Conservation (phyloP, 306 rosid species). For the Rosa chinensis region DNA sequence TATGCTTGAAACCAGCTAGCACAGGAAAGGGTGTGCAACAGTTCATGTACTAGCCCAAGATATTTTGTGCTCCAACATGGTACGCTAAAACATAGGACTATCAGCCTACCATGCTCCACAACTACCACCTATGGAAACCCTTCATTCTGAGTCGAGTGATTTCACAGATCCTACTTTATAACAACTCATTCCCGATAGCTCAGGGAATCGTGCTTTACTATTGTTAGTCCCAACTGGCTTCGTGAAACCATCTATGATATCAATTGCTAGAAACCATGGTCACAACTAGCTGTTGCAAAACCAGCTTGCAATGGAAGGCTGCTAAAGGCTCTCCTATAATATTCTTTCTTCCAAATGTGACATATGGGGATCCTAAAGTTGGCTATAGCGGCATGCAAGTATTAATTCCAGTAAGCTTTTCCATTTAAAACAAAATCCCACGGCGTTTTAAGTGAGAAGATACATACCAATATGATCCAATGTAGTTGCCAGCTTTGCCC, state of each 20-base stretch:
- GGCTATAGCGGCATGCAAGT: neutral
- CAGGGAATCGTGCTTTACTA: neutral
- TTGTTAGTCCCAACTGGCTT: neutral
- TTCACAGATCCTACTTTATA: neutral
- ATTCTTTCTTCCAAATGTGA: neutral
- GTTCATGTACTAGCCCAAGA: neutral
- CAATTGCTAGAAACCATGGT: neutral
- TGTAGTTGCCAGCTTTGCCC: slow-evolving; percentile 78
- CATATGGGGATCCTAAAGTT: neutral
- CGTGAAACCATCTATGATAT: neutral
- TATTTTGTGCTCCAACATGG: neutral
- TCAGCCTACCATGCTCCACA: neutral
- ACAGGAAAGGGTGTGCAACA: neutral
- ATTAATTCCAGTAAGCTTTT: neutral
- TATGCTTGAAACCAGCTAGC: neutral
- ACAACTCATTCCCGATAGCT: neutral
- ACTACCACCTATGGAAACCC: neutral
- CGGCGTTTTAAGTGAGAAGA: slow-evolving; percentile 22
- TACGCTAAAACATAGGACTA: neutral
- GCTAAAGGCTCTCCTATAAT: neutral
- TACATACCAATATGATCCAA: slow-evolving; percentile 86
- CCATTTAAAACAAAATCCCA: slow-evolving; percentile 4
- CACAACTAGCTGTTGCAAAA: neutral
- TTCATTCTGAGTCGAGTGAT: neutral
- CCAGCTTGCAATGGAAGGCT: neutral